Evolutionary conservation across 1,284 basidiomycete genomes (phyloP), one percentile per base, ranked within the genome.

Genomic region (Puccinia coronata): DNA sequence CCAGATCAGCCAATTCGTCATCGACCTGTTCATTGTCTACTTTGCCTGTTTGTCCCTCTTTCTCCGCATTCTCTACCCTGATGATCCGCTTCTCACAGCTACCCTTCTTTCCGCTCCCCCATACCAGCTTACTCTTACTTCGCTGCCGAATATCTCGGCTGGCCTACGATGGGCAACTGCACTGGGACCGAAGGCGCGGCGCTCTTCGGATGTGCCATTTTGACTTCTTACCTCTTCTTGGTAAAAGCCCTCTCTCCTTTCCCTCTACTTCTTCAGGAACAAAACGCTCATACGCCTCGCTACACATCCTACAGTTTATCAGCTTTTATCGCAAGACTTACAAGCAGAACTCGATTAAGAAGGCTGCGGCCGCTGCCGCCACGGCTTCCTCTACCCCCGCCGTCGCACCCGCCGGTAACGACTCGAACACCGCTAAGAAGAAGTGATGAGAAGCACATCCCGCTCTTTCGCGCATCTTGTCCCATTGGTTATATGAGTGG

Each of bases 1-100:
- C 90, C 97, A 99, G 88, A 99, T 99, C 86, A 90, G 90, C 57
- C 96, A 98, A 88, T 98, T 98, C 86, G 87, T 98, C 83, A 92
- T 98, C 84, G 95, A 98, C 88, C 88, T 98, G 53, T 90, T 90
- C 86, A 88, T 92, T 83, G 93, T 95, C 84, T 98, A 96, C 89
- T 96, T 95, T 85, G 95, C 93, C 85, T 95, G 95, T 94, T 91
- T 53, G 84, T 69, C 11, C n/a, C 20, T 63, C 59, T 31, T 34
- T 39, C 6, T 5, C 34, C 34, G 25, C 25, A 70, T 49, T 71
- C 53, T 4, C 14, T 57, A n/a, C n/a, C 18, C 12, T 9, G n/a
- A 20, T 77, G 34, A 61, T 25, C 36, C 5, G 41, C 11, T 65
- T 25, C 20, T 59, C 69, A 84, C 28, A 20, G 1, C 57, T n/a